Evolutionary conservation across 2,329 filamentous ascomycete genomes (phyloP), one percentile per base, ranked within the genome.

Genomic region (Monosporascus cannonballus): DNA sequence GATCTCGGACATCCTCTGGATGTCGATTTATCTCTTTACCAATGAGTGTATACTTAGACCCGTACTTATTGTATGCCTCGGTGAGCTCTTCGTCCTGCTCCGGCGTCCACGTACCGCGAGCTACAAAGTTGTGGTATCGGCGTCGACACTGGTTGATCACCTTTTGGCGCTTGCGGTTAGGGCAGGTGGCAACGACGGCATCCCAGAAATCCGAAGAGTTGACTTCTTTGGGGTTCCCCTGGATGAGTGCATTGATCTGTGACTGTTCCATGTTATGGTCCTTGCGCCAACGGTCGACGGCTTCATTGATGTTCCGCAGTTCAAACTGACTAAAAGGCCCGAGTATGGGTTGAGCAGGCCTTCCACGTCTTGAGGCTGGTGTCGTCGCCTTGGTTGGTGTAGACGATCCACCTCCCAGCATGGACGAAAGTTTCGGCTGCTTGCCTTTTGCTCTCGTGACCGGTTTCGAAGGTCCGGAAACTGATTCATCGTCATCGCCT

Each of bases 1-100:
- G 82, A 64, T 90, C 86, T 49, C 86, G 79, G 50, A 85, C 76
- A 63, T 90, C 86, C 54, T 83, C 79, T 0, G 80, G 75, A 39
- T 83, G 78, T 6, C 88, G 83, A 56, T 84, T 84, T 57, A 89
- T 77, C 22, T 80, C 58, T n/a, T 75, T 71, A 0, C 77, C 81
- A 57, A 91, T 86, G 27, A 74, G 59, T 11, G 76, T 76, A 84
- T 86, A 91, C 54, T 82, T 79, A 17, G 73, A 76, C 1, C 76
- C 75, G 48, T 79, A 67, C n/a, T 67, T 56, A 3, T 75, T 69
- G 49, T 78, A 73, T 6, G 81, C 66, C 1, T 70, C 56, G 4
- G 63, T 69, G 6, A 89, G 67, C 52, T 78, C 72, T 8, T 78
- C 68, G 51, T 87, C 82, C 58, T 87, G 77, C 42, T 84, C 79